Conservation (phyloP, 176 grass and related monocot species). For the Zea mays region DNA sequence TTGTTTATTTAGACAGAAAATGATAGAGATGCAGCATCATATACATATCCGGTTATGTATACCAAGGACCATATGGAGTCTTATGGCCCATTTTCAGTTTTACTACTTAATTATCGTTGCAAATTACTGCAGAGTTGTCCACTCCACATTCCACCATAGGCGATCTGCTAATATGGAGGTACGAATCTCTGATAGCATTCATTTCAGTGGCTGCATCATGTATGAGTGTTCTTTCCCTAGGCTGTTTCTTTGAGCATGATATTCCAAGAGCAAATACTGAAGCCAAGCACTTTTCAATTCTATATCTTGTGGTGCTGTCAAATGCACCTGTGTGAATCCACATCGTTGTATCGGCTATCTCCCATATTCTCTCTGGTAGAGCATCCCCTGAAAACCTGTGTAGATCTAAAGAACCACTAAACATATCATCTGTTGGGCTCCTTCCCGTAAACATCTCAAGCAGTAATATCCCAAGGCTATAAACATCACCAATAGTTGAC, state of each 20-base stretch:
- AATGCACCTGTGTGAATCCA: not conserved
- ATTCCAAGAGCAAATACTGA: not conserved
- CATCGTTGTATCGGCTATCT: not conserved
- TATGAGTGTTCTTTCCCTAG: not conserved
- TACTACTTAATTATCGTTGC: too few species aligned
- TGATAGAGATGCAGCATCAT: too few species aligned
- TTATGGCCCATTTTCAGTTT: too few species aligned
- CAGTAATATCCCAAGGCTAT: not conserved
- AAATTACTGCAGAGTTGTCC: too few species aligned
- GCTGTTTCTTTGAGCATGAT: not conserved
- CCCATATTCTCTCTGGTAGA: not conserved
- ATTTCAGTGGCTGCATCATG: not conserved
- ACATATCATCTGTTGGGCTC: not conserved
- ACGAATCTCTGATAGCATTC: not conserved
- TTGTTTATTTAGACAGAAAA: too few species aligned
- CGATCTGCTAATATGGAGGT: too few species aligned
- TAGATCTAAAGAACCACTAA: not conserved
- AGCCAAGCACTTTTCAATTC: not conserved
- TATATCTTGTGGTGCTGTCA: not conserved
- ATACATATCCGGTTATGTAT: too few species aligned
- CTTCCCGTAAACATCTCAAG: not conserved
- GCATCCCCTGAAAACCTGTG: not conserved
- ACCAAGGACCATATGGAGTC: too few species aligned
- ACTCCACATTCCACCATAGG: too few species aligned
- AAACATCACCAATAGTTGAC: not conserved